Conservation (phyloP, 805 yeast species). For the Wickerhamiella alocasiicola region DNA sequence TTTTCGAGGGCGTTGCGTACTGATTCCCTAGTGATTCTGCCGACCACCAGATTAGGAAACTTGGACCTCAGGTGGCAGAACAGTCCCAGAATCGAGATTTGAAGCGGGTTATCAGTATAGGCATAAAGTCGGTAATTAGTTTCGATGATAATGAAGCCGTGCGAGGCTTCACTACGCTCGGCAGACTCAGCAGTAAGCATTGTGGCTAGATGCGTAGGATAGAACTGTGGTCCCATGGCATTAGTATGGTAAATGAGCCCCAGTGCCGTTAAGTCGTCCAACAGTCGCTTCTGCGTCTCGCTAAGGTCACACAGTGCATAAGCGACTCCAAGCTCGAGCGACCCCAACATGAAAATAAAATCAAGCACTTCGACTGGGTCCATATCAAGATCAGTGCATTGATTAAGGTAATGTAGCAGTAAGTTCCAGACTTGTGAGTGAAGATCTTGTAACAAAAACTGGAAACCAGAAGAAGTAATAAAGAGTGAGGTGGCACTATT, state of each 20-base stretch:
- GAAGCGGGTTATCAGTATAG: constrained; percentile 86
- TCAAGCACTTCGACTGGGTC: constrained; percentile 93
- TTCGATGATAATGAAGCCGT: constrained; percentile 75
- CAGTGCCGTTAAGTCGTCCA: constrained; percentile 80
- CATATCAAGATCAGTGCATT: constrained; percentile 76
- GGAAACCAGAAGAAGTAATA: constrained; percentile 88
- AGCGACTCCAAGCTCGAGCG: constrained; percentile 80
- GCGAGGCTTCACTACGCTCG: constrained; percentile 13
- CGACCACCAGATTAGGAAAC: constrained; percentile 85
- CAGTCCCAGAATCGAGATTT: constrained; percentile 79
- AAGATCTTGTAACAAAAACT: constrained; percentile 81
- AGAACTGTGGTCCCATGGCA: constrained; percentile 50
- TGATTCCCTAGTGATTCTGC: constrained; percentile 85
- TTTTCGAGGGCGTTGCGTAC: constrained; percentile 68
- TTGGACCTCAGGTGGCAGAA: constrained; percentile 78
- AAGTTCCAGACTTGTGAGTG: constrained; percentile 93
- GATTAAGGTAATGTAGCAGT: constrained; percentile 70
- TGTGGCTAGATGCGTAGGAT: constrained; percentile 84
- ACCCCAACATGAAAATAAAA: constrained; percentile 86
- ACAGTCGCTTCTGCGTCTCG: constrained; percentile 72
- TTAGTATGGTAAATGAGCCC: constrained; percentile 67
- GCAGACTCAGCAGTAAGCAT: constrained; percentile 71
- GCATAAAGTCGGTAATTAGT: constrained; percentile 91
- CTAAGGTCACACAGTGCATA: constrained; percentile 60
- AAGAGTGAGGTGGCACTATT: constrained; percentile 29